Percentiles rank a stretch among this genome's conserved stretches.
phyloP scores from a whole-genome alignment of 2,329 filamentous ascomycete species.

The Trichophyton simii region DNA sequence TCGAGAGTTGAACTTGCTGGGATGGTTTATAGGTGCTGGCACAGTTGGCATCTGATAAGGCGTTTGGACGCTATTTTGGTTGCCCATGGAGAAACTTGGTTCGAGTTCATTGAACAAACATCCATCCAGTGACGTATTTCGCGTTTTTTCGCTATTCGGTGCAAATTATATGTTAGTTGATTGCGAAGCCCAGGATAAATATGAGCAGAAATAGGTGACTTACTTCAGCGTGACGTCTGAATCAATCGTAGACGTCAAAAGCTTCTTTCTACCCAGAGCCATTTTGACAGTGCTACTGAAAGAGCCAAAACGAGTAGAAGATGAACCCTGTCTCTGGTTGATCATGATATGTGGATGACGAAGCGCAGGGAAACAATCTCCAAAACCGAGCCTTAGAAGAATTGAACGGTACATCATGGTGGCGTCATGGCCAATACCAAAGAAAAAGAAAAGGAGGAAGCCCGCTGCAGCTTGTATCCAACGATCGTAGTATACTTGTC shows the following conservation, averaged over 20 bases:
- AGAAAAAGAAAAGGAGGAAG: constrained; percentile 48
- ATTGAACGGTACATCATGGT: constrained; percentile 40
- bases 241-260: background rate
- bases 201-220: background rate
- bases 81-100: background rate
- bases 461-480: constrained; percentile 46
- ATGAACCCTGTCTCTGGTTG: constrained; percentile 9
- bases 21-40: background rate
- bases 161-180: background rate
- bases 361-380: constrained; percentile 21
- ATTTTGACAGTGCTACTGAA: constrained; percentile 19
- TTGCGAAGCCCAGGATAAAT: background rate
- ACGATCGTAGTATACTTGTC: constrained; percentile 40
- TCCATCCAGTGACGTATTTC: background rate
- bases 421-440: constrained; percentile 52
- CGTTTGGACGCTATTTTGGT: background rate
- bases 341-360: constrained; percentile 13
- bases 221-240: background rate
- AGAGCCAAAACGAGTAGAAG: constrained; percentile 14
- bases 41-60: background rate
- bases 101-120: background rate
- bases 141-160: background rate
- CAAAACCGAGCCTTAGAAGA: constrained; percentile 32
- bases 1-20: background rate
- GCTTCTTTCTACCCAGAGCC: background rate